Evolutionary conservation across 768 basidiomycete genomes (phyloP), one percentile per base, ranked within the genome.

Genomic region (Pleurotus tuoliensis): DNA sequence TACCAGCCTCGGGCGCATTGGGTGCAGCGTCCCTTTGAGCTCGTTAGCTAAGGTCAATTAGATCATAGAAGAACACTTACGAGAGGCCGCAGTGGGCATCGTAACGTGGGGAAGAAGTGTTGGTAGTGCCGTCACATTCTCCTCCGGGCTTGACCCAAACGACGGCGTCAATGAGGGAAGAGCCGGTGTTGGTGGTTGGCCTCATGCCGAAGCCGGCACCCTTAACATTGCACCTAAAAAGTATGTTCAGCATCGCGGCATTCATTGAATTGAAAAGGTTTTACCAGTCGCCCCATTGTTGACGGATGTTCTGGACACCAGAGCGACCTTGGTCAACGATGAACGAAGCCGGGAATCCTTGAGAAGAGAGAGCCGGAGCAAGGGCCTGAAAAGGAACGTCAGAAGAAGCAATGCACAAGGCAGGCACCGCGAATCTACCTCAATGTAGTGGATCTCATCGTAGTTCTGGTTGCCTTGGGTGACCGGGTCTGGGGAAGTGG

Each of bases 111-210:
- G 83, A 70, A 13, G 80, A 79, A 47, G 72, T 76, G 75, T 85
- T 76, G 58, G 73, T 77, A 34, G 84, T 85, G 63, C 84, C 83
- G 63, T 85, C 84, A 60, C 76, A 82, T 70, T 85, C 83, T 63
- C 84, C 83, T 76, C 83, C 83, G 39, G 84, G 83, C 73, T 86
- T 86, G 61, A 82, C 77, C 83, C 83, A 86, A 58, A 83, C 82
- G 64, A 85, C 80, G 47, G 83, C 70, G 64, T 86, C 84, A 58
- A 85, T 80, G 61, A 79, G 71, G 48, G 73, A 66, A 45, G 75
- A 76, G 38, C 80, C 79, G 18, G 83, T 84, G 75, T 70, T 78
- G 55, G 72, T 72, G 39, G 84, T 84, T 30, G 83, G 83, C 54
- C 73, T 82, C 45, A 71, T 77, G 56, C 84, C 84, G 67, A 84